Percentiles rank a stretch among this genome's conserved stretches.
phyloP scores from a whole-genome alignment of 208 protist genomes.

The Trypanosoma theileri region DNA sequence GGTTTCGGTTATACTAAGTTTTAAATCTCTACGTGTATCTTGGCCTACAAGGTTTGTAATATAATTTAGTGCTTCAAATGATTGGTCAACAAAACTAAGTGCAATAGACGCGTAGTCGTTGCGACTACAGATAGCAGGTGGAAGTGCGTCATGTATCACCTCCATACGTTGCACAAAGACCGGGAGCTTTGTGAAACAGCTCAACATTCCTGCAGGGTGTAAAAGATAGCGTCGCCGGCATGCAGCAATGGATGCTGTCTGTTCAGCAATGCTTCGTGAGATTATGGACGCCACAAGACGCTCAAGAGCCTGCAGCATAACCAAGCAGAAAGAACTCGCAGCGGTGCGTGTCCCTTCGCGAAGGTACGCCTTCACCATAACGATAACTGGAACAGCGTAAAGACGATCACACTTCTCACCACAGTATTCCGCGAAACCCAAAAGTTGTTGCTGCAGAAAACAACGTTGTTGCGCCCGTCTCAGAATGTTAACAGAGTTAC shows the following conservation, averaged over 20 bases:
- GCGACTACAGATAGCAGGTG: constrained; percentile 54
- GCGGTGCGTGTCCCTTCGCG: constrained; percentile 25
- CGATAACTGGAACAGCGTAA: constrained; percentile 74
- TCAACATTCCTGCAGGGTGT: constrained; percentile 71
- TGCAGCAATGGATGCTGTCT: constrained; percentile 78
- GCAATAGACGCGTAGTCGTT: constrained; percentile 76
- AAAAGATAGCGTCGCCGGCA: constrained; percentile 68
- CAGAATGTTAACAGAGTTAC: constrained; percentile 5
- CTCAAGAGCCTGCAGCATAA: constrained; percentile 62
- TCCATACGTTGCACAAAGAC: constrained; percentile 73
- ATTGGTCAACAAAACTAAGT: constrained; percentile 74
- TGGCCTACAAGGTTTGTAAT: constrained; percentile 57
- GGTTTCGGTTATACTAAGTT: constrained; percentile 54
- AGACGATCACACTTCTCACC: constrained; percentile 81
- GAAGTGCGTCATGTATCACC: constrained; percentile 66
- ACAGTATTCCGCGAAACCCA: constrained; percentile 51
- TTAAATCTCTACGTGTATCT: constrained; percentile 34
- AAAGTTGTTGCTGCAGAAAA: constrained; percentile 57
- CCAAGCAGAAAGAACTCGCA: constrained; percentile 69
- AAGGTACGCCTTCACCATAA: constrained; percentile 74
- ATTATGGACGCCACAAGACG: constrained; percentile 51
- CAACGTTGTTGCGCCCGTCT: constrained; percentile 4
- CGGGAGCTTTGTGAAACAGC: constrained; percentile 82
- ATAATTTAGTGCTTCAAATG: constrained; percentile 75
- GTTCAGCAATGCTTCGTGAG: constrained; percentile 77